Conservation (phyloP, 305 asterid genomes). For the Ruellia speciosa region DNA sequence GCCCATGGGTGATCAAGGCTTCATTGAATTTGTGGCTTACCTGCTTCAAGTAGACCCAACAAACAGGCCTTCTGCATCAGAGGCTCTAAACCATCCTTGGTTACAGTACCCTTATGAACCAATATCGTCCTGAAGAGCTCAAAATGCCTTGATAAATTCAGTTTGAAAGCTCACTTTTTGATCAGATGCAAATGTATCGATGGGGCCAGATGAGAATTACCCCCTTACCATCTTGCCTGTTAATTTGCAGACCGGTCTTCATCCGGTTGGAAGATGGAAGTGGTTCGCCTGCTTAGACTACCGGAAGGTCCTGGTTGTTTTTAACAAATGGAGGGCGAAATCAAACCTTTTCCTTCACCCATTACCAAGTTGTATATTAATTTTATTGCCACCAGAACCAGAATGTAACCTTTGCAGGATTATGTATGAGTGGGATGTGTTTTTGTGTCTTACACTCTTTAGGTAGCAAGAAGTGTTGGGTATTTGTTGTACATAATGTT, state of each 20-base stretch:
- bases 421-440: background rate
- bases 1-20: conserved; percentile 99
- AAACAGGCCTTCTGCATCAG: conserved; percentile 85
- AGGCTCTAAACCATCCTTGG: conserved; percentile 97
- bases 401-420: background rate
- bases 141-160: background rate
- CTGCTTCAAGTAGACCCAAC: conserved; percentile 79
- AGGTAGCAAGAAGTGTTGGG: background rate
- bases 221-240: background rate
- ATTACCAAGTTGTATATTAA: too few species aligned
- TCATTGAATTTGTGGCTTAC: conserved; percentile 78
- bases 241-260: background rate
- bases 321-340: too few species aligned
- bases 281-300: too few species aligned
- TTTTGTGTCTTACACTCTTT: background rate
- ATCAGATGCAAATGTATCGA: background rate
- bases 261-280: background rate
- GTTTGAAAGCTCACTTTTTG: background rate
- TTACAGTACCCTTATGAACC: conserved; percentile 92
- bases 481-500: background rate
- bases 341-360: too few species aligned
- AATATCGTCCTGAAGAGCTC: conserved; percentile 58
- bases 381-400: background rate
- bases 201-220: background rate
- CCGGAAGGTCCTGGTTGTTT: too few species aligned